Percentiles rank a stretch among this genome's conserved stretches.
Conservation (phyloP, 306 rosid species). For the Quercus engelmannii region DNA sequence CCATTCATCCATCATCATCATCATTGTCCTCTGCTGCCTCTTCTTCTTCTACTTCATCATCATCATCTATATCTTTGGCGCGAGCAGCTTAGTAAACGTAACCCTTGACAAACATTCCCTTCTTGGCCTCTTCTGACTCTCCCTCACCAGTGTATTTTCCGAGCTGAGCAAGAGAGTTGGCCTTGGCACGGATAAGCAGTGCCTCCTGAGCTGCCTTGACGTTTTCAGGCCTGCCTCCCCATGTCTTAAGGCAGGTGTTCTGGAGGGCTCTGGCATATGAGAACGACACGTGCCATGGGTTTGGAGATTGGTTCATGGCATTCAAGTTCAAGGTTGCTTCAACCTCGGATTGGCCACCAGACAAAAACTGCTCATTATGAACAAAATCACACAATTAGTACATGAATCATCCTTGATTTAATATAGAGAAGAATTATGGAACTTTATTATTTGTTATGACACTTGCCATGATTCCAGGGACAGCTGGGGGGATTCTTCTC, state of each 20-base stretch:
- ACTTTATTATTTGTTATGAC: neutral
- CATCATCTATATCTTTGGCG: constrained; percentile 11
- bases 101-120: constrained; percentile 81
- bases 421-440: neutral
- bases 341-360: constrained; percentile 98
- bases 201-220: constrained; percentile 85
- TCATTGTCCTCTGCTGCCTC: constrained; percentile 15
- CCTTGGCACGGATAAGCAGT: constrained; percentile 71
- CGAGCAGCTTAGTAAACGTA: constrained; percentile 58
- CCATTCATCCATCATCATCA: constrained; percentile 3
- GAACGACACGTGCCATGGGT: constrained; percentile 99
- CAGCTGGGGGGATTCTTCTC: constrained; percentile 85
- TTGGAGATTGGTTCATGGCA: constrained; percentile 65
- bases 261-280: constrained; percentile 97
- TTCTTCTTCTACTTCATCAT: constrained; percentile 15
- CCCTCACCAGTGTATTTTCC: constrained; percentile 95
- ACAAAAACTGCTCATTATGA: constrained; percentile 63
- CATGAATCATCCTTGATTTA: neutral
- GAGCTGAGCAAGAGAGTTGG: constrained; percentile 92
- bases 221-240: constrained; percentile 90
- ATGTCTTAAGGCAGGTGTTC: constrained; percentile 84
- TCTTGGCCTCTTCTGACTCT: constrained; percentile 82
- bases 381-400: constrained; percentile 2
- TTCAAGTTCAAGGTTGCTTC: constrained; percentile 95
- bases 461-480: constrained; percentile 95